Base-by-base conservation (phyloP, 345 rosid genomes). In the Salix udensis region DNA sequence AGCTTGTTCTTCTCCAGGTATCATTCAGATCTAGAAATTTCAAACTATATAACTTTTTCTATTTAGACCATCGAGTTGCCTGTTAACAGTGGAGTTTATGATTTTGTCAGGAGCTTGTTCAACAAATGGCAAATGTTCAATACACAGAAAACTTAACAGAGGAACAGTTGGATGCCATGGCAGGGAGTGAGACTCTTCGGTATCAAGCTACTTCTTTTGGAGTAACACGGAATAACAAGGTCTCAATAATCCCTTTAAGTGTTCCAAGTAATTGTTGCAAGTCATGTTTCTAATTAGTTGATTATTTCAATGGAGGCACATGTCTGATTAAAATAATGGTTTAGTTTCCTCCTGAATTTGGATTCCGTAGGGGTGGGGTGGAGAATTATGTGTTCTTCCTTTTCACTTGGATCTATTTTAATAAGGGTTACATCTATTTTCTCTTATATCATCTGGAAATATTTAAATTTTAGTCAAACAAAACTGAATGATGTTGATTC, bases 131-230 rank as follows among this genome's bases (percentile, higher is more conserved):
- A 77, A 96, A 94, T 86, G 98, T 94, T 70, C 99, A 92, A 78
- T 96, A 92, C 86, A 96, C 94, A 2, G 98, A 96, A 85, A 96
- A 96, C 86, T 87, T 96, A 77, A 96, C 99, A 15, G 98, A 92
- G 86, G 99, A 96, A 74, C 99, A 96, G 85, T 87, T 96, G 87
- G 98, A 94, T 87, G 91, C 99, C 76, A 96, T 94, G 99, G 99
- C 99, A 26, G 99, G 99, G 70, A 89, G 99, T 85, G 99, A 96
- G 82, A 94, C 97, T 48, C 94, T 96, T 55, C 95, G 98, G 28
- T 92, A 88, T 82, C 98, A 92, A 79, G 98, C 96, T 75, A 94
- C 99, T 74, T 94, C 98, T 7, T 92, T 91, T 87, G 97, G 97
- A 74, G 84, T 88, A 80, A 83, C 98, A 71, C 88, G 97, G 73